Percentiles rank a stretch among this genome's conserved stretches.
phyloP scores from a whole-genome alignment of 345 rosid genomes.

The Mercurialis annua region DNA sequence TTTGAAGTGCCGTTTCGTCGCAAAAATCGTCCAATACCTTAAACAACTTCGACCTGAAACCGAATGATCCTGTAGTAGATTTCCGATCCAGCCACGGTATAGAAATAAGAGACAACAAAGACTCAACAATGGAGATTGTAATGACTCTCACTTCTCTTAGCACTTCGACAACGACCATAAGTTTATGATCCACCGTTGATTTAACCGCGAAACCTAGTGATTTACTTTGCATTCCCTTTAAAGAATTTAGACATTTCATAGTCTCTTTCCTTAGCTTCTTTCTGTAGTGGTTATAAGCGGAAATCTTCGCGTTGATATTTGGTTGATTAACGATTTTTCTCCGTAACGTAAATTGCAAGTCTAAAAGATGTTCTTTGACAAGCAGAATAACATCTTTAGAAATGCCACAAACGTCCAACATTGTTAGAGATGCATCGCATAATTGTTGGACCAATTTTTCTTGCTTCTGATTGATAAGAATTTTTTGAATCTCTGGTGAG shows the following conservation, averaged over 20 bases:
- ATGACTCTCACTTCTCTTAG: conserved; percentile 59
- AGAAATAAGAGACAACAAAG: conserved; percentile 52
- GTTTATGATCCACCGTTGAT: conserved; percentile 25
- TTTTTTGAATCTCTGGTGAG: conserved; percentile 48
- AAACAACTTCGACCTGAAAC: conserved; percentile 38
- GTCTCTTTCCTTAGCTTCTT: conserved; percentile 70
- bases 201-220: conserved; percentile 19
- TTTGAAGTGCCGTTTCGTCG: conserved; percentile 51
- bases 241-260: conserved; percentile 48
- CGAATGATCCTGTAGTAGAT: conserved; percentile 39
- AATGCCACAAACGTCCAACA: conserved; percentile 60
- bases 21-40: conserved; percentile 35
- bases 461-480: conserved; percentile 40
- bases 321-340: conserved; percentile 32
- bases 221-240: conserved; percentile 42
- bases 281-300: conserved; percentile 46
- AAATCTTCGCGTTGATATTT: conserved; percentile 39
- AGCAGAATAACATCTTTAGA: conserved; percentile 60
- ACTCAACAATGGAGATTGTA: conserved; percentile 50
- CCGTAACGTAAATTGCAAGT: conserved; percentile 48
- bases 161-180: conserved; percentile 46
- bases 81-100: conserved; percentile 67
- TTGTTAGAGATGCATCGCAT: conserved; percentile 59
- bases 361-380: conserved; percentile 56
- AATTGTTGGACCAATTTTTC: conserved; percentile 56